These are phyloP conservation scores for Escallonia herrerae DNA, from an alignment of 129 eudicot genomes.

Conservation along the genomic window DNA sequence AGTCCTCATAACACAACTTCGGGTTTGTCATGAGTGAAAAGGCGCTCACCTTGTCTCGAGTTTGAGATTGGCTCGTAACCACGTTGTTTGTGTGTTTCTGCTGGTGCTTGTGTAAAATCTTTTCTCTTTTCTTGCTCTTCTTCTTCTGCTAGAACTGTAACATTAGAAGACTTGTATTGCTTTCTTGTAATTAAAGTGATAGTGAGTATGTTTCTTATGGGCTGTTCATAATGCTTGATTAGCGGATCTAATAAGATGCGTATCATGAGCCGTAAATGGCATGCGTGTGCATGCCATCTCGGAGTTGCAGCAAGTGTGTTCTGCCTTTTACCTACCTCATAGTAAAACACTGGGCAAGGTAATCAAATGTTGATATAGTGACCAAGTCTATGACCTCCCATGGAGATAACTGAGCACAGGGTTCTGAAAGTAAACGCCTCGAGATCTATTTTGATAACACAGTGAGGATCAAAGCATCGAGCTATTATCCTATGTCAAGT, in stretches of 20 bases:
- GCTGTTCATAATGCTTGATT: constrained; percentile 3
- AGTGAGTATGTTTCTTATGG: constrained; percentile 5
- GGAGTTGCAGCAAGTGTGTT: no score
- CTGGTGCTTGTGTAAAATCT: background rate
- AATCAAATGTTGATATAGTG: no score
- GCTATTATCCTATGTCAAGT: no score
- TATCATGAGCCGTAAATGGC: no score
- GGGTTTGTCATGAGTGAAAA: background rate
- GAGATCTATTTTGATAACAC: no score
- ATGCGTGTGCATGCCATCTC: no score
- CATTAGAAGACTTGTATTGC: constrained; percentile 18
- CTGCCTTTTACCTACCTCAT: no score
- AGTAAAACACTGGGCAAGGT: no score
- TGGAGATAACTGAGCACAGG: no score
- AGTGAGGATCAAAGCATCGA: no score
- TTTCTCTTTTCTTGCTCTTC: constrained; percentile 9
- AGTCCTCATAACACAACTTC: constrained; percentile 41
- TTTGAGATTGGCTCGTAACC: constrained; percentile 4
- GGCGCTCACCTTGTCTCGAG: background rate
- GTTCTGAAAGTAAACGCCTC: no score
- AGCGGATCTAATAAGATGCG: background rate
- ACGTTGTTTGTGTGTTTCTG: background rate
- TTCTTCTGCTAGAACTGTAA: constrained; percentile 12
- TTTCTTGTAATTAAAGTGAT: constrained; percentile 22
- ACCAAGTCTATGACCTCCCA: background rate